These are phyloP conservation scores for Fusarium secorum DNA, from an alignment of 2,329 filamentous ascomycete species.

Conservation along the genomic window DNA sequence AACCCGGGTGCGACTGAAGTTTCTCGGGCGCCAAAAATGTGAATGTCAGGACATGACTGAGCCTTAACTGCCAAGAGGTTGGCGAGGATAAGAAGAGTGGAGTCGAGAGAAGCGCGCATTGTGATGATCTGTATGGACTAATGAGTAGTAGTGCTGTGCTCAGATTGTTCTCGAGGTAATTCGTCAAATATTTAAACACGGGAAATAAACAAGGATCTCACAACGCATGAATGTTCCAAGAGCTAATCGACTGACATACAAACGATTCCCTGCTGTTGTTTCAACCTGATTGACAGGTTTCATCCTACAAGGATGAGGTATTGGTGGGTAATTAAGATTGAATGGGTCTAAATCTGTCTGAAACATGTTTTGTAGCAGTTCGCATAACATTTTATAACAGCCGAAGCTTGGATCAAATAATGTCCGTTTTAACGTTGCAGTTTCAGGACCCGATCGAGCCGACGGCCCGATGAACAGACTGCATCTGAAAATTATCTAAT, in stretches of 20 bases:
- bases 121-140: not conserved
- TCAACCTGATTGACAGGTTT: not conserved
- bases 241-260: not conserved
- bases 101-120: conserved; percentile 21
- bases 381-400: not conserved
- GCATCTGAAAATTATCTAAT: no score
- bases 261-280: not conserved
- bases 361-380: conserved; percentile 2
- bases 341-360: not conserved
- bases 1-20: conserved; percentile 61
- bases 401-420: not conserved
- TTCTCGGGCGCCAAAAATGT: conserved; percentile 58
- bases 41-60: conserved; percentile 50
- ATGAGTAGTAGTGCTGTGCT: not conserved
- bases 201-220: not conserved
- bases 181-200: not conserved
- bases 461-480: not conserved
- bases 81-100: conserved; percentile 9
- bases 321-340: conserved; percentile 2
- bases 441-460: not conserved
- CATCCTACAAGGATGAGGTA: rapidly evolving
- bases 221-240: not conserved
- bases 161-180: rapidly evolving
- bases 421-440: not conserved
- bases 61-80: conserved; percentile 10